A percentile compares a stretch with the other conserved stretches of the same genome.
Conservation (phyloP, 2,329 filamentous ascomycete genomes). For the Cercospora sesami region DNA sequence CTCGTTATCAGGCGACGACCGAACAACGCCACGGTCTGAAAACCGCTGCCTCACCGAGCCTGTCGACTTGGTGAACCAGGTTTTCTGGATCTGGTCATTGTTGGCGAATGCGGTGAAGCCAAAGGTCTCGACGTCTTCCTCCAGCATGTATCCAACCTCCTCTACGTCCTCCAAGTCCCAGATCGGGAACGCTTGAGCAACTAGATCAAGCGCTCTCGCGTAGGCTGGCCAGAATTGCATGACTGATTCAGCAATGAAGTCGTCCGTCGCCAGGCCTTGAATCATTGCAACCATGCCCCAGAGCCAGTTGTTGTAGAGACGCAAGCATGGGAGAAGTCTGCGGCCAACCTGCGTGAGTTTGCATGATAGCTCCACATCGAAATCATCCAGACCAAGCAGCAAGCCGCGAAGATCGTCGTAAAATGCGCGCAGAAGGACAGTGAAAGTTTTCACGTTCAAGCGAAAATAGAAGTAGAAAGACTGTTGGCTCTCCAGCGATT, state of each 20-base stretch:
- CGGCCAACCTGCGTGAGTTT: slow-evolving; percentile 35
- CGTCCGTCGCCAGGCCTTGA: slow-evolving; percentile 55
- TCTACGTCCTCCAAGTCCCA: slow-evolving; percentile 50
- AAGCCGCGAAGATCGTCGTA: slow-evolving; percentile 63
- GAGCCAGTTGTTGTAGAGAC: slow-evolving; percentile 69
- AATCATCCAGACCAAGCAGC: slow-evolving; percentile 48
- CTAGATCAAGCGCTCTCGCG: slow-evolving; percentile 60
- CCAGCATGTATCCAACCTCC: slow-evolving; percentile 62
- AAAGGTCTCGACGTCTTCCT: slow-evolving; percentile 67
- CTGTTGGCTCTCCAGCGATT: slow-evolving; percentile 36
- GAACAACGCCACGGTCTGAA: slow-evolving; percentile 52
- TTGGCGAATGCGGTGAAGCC: slow-evolving; percentile 60
- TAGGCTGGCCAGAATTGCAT: slow-evolving; percentile 67
- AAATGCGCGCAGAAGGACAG: slow-evolving; percentile 68
- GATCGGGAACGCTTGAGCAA: slow-evolving; percentile 59
- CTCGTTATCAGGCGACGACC: slow-evolving; percentile 61
- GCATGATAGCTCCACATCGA: slow-evolving; percentile 45
- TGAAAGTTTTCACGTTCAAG: slow-evolving; percentile 76
- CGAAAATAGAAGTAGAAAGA: slow-evolving; percentile 65
- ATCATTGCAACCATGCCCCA: slow-evolving; percentile 57
- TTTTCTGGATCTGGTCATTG: slow-evolving; percentile 45
- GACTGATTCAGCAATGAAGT: slow-evolving; percentile 57
- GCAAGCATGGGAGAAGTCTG: slow-evolving; percentile 62
- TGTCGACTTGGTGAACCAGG: slow-evolving; percentile 52
- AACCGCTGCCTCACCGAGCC: slow-evolving; percentile 53